These are phyloP conservation scores for Colletotrichum incanum DNA, from an alignment of 2,329 filamentous ascomycete species.

Conservation along the genomic window DNA sequence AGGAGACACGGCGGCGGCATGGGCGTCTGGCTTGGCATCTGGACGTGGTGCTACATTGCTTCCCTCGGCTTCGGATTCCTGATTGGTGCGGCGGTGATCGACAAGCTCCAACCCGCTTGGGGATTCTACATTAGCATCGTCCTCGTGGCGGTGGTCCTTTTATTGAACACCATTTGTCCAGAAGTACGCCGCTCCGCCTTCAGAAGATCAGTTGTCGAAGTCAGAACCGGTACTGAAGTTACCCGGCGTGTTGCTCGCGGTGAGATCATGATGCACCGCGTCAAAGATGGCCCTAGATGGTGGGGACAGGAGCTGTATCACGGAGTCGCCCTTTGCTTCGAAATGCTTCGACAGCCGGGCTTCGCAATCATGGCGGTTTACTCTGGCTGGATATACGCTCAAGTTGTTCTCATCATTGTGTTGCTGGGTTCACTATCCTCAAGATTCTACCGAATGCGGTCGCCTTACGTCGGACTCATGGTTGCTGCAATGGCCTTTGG, in stretches of 20 bases:
- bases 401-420: slow-evolving; percentile 81
- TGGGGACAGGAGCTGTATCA: slow-evolving; percentile 85
- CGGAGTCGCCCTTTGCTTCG: slow-evolving; percentile 74
- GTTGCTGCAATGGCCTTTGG: slow-evolving; percentile 78
- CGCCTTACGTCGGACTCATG: slow-evolving; percentile 77
- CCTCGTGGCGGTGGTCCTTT: slow-evolving; percentile 74
- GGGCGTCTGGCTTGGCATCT: slow-evolving; percentile 84
- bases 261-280: slow-evolving; percentile 83
- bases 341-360: slow-evolving; percentile 82
- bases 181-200: slow-evolving; percentile 81
- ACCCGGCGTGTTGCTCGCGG: slow-evolving; percentile 76
- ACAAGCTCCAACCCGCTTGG: slow-evolving; percentile 76
- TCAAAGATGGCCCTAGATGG: slow-evolving; percentile 80
- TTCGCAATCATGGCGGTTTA: slow-evolving; percentile 83
- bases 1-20: slow-evolving; percentile 83
- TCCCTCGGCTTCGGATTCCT: slow-evolving; percentile 81
- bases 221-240: slow-evolving; percentile 67
- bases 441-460: slow-evolving; percentile 74
- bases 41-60: slow-evolving; percentile 84
- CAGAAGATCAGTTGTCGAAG: slow-evolving; percentile 77
- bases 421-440: slow-evolving; percentile 82
- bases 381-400: slow-evolving; percentile 83
- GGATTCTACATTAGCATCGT: slow-evolving; percentile 83
- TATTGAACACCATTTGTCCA: slow-evolving; percentile 80
- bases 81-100: slow-evolving; percentile 79